Conservation (phyloP, 2,329 filamentous ascomycete species). For the Talaromyces verruculosus region DNA sequence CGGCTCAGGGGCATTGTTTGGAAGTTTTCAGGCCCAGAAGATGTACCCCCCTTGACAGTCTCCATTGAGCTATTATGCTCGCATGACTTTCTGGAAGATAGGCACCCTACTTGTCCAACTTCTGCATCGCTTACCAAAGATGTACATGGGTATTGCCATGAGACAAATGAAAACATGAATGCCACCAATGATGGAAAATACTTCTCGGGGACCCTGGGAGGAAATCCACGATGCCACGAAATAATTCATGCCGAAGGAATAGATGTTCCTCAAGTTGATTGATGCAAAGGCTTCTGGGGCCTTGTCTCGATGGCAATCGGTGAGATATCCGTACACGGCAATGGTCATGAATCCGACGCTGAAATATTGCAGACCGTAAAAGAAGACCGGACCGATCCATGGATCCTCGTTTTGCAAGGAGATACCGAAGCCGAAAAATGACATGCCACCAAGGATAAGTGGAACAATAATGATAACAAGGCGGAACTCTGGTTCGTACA, state of each 20-base stretch:
- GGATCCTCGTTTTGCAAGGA: slow-evolving; percentile 21
- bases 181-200: slow-evolving; percentile 37
- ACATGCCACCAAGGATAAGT: slow-evolving; percentile 26
- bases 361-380: slow-evolving; percentile 20
- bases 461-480: slow-evolving; percentile 26
- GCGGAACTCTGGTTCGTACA: slow-evolving; percentile 12
- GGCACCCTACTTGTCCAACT: slow-evolving; percentile 25
- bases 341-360: slow-evolving; percentile 20
- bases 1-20: not conserved
- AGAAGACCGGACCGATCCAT: slow-evolving; percentile 19
- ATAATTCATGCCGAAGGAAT: slow-evolving; percentile 35
- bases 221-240: not conserved
- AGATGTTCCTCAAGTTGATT: slow-evolving; percentile 33
- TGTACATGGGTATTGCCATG: slow-evolving; percentile 36
- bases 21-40: not conserved
- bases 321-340: slow-evolving; percentile 36
- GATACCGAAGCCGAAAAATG: slow-evolving; percentile 27
- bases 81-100: not conserved
- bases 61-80: not conserved
- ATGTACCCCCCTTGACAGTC: not conserved
- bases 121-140: slow-evolving; percentile 37
- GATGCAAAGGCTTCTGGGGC: slow-evolving; percentile 34
- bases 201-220: slow-evolving; percentile 29
- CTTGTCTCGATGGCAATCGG: slow-evolving; percentile 37
- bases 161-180: slow-evolving; percentile 38